phyloP scores from a whole-genome alignment of 352 stramenopile species.

The Phytophthora palmivora region DNA sequence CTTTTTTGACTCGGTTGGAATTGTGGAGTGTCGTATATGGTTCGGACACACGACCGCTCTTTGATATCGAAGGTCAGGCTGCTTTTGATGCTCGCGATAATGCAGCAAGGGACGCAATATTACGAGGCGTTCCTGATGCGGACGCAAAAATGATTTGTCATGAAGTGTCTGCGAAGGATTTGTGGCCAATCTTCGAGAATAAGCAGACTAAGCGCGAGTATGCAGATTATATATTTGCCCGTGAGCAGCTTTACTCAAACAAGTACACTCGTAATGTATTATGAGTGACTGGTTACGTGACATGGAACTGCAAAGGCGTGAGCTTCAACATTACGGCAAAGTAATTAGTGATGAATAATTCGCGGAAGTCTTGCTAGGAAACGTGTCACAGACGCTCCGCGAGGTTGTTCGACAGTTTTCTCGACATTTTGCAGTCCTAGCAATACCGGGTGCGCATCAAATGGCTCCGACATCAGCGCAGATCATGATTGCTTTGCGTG shows the following conservation, averaged over 20 bases:
- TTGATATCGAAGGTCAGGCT: background rate
- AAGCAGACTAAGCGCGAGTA: conserved; percentile 18
- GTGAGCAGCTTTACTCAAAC: background rate
- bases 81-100: conserved; percentile 17
- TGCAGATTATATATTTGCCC: conserved; percentile 18
- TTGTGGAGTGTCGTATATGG: conserved; percentile 9
- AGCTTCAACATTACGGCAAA: too few species aligned
- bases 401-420: too few species aligned
- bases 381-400: too few species aligned
- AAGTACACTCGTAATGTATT: too few species aligned
- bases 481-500: too few species aligned
- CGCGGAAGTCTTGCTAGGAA: too few species aligned
- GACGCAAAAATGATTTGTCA: conserved; percentile 26
- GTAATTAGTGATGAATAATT: too few species aligned
- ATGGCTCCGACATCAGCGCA: too few species aligned
- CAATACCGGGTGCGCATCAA: too few species aligned
- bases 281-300: too few species aligned
- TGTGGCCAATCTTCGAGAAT: conserved; percentile 13
- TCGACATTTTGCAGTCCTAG: too few species aligned
- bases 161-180: conserved; percentile 3
- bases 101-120: conserved; percentile 6
- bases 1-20: background rate
- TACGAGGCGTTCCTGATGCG: conserved; percentile 3
- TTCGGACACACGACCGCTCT: conserved; percentile 1
- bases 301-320: too few species aligned